A percentile compares a stretch with the other conserved stretches of the same genome.
phyloP scores from a whole-genome alignment of 2,329 filamentous ascomycete species.

The Ramularia collo-cygni region DNA sequence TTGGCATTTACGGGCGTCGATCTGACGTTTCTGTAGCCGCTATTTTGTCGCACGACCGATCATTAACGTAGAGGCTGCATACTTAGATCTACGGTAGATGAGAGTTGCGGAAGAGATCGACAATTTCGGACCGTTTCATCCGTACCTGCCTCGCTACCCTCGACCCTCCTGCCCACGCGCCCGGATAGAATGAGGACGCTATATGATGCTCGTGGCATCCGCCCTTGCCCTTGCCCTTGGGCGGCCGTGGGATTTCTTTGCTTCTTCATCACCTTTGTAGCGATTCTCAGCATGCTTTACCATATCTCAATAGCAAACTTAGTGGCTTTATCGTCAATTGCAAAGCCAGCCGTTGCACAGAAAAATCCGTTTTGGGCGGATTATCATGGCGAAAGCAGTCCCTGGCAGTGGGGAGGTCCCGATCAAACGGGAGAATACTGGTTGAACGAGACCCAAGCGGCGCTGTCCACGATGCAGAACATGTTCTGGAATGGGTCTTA shows the following conservation, averaged over 20 bases:
- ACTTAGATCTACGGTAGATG: too few species aligned
- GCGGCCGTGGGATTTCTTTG: slow-evolving; percentile 4
- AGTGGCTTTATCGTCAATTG: not conserved
- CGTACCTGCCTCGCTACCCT: too few species aligned
- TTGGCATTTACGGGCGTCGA: too few species aligned
- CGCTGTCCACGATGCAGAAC: slow-evolving; percentile 23
- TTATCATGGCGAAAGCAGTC: slow-evolving; percentile 4
- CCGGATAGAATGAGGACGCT: not conserved
- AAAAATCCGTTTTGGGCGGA: slow-evolving; percentile 12
- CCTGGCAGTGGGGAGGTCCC: slow-evolving; percentile 16
- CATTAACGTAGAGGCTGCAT: too few species aligned
- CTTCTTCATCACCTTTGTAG: slow-evolving; percentile 6
- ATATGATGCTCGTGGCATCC: not conserved
- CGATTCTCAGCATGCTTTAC: slow-evolving; percentile 9
- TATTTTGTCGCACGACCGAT: too few species aligned
- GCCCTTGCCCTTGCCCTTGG: slow-evolving; percentile 4
- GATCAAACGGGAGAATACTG: slow-evolving; percentile 16
- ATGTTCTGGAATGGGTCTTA: slow-evolving; percentile 28
- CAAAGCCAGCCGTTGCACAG: slow-evolving; percentile 2
- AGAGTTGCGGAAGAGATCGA: too few species aligned
- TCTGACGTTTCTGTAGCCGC: too few species aligned
- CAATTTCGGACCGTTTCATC: too few species aligned
- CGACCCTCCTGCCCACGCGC: too few species aligned
- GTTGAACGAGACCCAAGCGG: slow-evolving; percentile 23
- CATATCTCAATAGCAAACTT: not conserved